Evolutionary conservation across 2,329 filamentous ascomycete genomes (phyloP), one percentile per base, ranked within the genome.

Genomic region (Verticillium nubilum): DNA sequence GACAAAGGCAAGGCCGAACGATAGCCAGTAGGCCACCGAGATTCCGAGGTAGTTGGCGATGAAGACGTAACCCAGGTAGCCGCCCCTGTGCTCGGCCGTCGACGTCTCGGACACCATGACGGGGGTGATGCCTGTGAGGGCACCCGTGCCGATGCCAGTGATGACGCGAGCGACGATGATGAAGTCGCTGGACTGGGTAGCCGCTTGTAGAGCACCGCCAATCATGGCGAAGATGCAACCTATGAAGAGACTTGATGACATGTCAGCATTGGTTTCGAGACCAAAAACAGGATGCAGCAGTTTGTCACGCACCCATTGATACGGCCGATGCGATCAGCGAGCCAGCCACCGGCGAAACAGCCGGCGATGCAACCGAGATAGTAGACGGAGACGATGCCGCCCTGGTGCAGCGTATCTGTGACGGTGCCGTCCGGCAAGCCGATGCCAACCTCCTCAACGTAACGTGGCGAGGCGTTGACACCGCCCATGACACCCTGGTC

Each of bases 31-130:
- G 4, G 74, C 72, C 6, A 74, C 65, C 26, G 72, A 74, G 53
- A 83, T 80, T 26, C 80, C 80, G 3, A 82, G 71, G 61, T 80
- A 81, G 64, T 91, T 91, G 9, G 90, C 72, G 0, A 87, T 90
- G 63, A 91, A 91, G 66, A 91, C 88, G 58, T 89, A 86, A 10
- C 86, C 85, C 59, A 91, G 84, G 63, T 89, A 89, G 54, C 86
- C 80, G 5, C 89, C 89, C 47, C 89, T 81, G 2, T 83, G 86
- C 0, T 82, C 89, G 66, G 90, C 85, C 42, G 87, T 83, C 0
- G 86, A 84, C 0, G 85, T 88, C 70, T 90, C 88, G 0, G 87
- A 88, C 1, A 86, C 86, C 86, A 86, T 90, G 3, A 89, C 86
- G 0, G 88, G 88, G 0, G 87, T 83, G 62, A 90, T 89, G 7